These are phyloP conservation scores for Parathielavia hyrcaniae DNA, from an alignment of 495 filamentous ascomycete genomes.

Conservation along the genomic window DNA sequence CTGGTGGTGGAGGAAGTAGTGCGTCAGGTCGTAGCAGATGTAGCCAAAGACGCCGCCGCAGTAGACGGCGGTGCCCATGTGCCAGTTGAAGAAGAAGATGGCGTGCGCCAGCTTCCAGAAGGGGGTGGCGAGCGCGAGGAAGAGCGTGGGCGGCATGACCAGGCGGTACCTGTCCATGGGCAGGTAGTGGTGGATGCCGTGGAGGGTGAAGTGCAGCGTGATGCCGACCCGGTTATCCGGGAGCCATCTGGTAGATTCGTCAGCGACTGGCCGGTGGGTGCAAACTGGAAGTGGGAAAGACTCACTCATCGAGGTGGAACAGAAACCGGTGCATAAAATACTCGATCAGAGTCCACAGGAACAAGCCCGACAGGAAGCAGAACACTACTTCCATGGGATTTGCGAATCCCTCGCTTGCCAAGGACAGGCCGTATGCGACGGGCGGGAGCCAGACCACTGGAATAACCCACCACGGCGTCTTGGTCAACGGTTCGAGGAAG, in stretches of 20 bases:
- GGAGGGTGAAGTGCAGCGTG: slow-evolving; percentile 86
- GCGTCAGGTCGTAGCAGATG: slow-evolving; percentile 91
- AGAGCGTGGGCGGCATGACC: slow-evolving; percentile 93
- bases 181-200: slow-evolving; percentile 96
- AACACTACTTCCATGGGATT: slow-evolving; percentile 38
- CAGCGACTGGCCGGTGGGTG: slow-evolving; percentile 11
- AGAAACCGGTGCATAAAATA: slow-evolving; percentile 86
- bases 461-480: slow-evolving; percentile 89
- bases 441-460: slow-evolving; percentile 81
- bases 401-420: slow-evolving; percentile 53
- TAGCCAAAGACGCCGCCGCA: slow-evolving; percentile 95
- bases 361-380: slow-evolving; percentile 61
- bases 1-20: slow-evolving; percentile 99
- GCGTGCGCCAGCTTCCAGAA: slow-evolving; percentile 91
- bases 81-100: slow-evolving; percentile 81
- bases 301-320: slow-evolving; percentile 90
- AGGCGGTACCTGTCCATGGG: slow-evolving; percentile 97
- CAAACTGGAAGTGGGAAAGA: neutral
- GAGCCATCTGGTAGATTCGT: slow-evolving; percentile 56
- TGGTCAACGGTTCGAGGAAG: slow-evolving; percentile 88
- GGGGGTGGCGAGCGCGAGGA: slow-evolving; percentile 73
- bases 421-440: slow-evolving; percentile 65
- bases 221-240: slow-evolving; percentile 88
- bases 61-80: slow-evolving; percentile 66
- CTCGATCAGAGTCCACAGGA: slow-evolving; percentile 84